A percentile compares a stretch with the other conserved stretches of the same genome.
phyloP scores from a whole-genome alignment of 139 green algal species.

The Gonium pectorale region DNA sequence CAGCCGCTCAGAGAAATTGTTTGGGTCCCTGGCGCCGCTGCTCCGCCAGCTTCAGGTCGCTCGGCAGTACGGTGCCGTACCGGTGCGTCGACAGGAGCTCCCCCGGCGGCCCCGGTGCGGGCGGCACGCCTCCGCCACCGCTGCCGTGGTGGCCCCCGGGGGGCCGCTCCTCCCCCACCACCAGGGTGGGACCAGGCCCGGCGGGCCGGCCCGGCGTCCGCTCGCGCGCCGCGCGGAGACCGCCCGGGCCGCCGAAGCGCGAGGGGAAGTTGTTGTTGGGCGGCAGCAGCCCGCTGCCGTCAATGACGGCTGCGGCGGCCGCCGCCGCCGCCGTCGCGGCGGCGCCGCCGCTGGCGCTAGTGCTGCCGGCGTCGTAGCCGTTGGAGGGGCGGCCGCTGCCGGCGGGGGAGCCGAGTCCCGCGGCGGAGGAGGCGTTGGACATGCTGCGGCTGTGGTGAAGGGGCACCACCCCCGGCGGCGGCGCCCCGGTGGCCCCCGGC shows the following conservation, averaged over 20 bases:
- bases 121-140: not conserved
- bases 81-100: slow-evolving; percentile 20
- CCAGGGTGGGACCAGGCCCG: not conserved
- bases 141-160: not conserved
- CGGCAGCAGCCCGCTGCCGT: slow-evolving; percentile 18
- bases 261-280: slow-evolving; percentile 34
- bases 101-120: not conserved
- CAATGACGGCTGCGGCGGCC: not conserved
- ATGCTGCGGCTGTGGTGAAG: not conserved
- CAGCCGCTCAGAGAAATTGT: slow-evolving; percentile 35
- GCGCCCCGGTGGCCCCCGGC: not conserved
- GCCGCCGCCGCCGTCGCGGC: not conserved
- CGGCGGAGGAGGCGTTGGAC: not conserved
- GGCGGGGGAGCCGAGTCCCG: not conserved
- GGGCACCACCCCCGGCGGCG: no score
- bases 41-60: slow-evolving; percentile 44
- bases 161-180: not conserved
- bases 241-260: slow-evolving; percentile 7
- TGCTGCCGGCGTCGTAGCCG: not conserved
- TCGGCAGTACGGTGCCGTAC: slow-evolving; percentile 26
- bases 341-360: not conserved
- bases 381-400: not conserved
- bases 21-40: slow-evolving; percentile 36
- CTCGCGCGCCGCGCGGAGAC: slow-evolving; percentile 14
- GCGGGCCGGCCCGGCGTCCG: not conserved